phyloP scores from a whole-genome alignment of 1,284 basidiomycete species.

The Caloboletus inedulis region DNA sequence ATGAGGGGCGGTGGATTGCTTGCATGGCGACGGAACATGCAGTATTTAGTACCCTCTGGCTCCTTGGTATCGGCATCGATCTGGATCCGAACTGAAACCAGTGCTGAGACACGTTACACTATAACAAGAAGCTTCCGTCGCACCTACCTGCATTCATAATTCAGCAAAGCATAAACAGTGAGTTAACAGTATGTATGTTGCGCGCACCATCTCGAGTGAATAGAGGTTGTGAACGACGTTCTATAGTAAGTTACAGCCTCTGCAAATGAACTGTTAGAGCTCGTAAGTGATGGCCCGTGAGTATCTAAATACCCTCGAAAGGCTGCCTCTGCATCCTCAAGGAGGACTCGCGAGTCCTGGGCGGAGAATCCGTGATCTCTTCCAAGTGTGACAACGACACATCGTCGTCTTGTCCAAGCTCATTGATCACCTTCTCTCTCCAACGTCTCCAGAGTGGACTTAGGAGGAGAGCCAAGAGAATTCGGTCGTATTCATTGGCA shows the following conservation, averaged over 20 bases:
- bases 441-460: not conserved
- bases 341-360: not conserved
- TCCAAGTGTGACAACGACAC: not conserved
- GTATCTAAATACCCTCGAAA: not conserved
- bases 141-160: no score
- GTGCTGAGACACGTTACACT: no score
- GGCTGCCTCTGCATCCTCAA: not conserved
- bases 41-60: not conserved
- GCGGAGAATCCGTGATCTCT: not conserved
- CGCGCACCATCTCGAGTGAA: no score
- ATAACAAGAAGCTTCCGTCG: no score
- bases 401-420: not conserved
- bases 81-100: not conserved
- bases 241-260: not conserved
- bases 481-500: not conserved
- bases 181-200: no score
- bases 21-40: slow-evolving; percentile 2
- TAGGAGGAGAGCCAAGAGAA: not conserved
- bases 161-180: no score
- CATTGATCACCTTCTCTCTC: not conserved
- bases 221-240: not conserved
- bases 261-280: not conserved
- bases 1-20: not conserved
- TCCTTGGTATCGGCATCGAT: not conserved
- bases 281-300: not conserved